Conservation (phyloP, 495 filamentous ascomycete species). For the Tuber microsphaerosporum region DNA sequence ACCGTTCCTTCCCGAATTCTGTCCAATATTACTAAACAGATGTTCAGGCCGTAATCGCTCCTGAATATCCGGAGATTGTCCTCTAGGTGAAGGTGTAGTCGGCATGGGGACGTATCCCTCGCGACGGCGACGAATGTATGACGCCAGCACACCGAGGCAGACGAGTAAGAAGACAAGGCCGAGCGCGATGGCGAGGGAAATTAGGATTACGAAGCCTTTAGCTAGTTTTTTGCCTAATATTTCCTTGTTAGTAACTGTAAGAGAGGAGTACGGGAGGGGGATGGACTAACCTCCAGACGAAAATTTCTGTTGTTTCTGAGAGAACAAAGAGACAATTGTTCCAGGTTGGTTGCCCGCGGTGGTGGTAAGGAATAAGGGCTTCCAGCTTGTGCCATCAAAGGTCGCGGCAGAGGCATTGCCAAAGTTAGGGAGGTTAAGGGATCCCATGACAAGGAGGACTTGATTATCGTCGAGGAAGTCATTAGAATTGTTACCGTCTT, state of each 20-base stretch:
- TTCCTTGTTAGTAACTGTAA: constrained; percentile 30
- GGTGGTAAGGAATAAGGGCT: constrained; percentile 72
- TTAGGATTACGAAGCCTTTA: constrained; percentile 79
- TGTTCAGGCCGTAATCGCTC: constrained; percentile 69
- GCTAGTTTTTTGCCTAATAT: constrained; percentile 56
- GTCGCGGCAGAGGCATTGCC: constrained; percentile 73
- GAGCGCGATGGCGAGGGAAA: constrained; percentile 83
- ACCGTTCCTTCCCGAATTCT: constrained; percentile 17
- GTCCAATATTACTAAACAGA: constrained; percentile 51
- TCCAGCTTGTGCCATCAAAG: constrained; percentile 70
- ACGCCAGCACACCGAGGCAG: constrained; percentile 70
- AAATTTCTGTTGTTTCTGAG: constrained; percentile 65
- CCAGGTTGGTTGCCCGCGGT: constrained; percentile 57
- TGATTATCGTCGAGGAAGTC: constrained; percentile 58
- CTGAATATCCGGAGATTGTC: constrained; percentile 67
- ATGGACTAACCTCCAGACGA: constrained; percentile 47
- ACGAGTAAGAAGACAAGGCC: constrained; percentile 84
- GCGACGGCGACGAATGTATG: constrained; percentile 71
- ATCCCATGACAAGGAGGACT: constrained; percentile 72
- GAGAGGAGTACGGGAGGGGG: constrained; percentile 15
- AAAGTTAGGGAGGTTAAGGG: constrained; percentile 65
- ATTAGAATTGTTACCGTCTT: constrained; percentile 57
- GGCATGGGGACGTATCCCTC: constrained; percentile 84
- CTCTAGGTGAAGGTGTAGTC: constrained; percentile 55
- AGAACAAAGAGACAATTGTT: constrained; percentile 70